Conservation (phyloP, 202 grass and related monocot species). For the Musa balbisiana region DNA sequence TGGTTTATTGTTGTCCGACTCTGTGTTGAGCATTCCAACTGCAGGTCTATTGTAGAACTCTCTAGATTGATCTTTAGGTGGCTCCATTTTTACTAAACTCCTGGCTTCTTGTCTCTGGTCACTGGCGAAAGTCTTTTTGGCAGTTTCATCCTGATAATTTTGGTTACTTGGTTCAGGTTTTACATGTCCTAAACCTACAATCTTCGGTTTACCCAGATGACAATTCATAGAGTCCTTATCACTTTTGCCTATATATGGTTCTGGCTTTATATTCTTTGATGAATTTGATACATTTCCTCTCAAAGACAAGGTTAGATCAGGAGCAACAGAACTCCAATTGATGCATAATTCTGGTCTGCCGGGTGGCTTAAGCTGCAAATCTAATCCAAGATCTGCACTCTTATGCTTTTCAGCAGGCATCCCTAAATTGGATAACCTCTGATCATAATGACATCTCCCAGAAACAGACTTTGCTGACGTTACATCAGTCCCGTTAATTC, state of each 20-base stretch:
- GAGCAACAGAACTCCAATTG: constrained; percentile 47
- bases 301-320: constrained; percentile 71
- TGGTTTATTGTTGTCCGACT: too few species aligned
- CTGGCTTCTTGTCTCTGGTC: constrained; percentile 11
- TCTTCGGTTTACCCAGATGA: too few species aligned
- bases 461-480: constrained; percentile 19
- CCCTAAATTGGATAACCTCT: too few species aligned
- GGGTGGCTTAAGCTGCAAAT: constrained; percentile 89
- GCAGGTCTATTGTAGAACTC: too few species aligned
- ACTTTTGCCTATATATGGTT: background rate
- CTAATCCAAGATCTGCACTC: constrained; percentile 57
- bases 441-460: too few species aligned
- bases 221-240: background rate
- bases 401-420: background rate
- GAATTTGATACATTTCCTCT: constrained; percentile 41
- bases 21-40: too few species aligned
- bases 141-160: constrained; percentile 21
- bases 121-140: constrained; percentile 23
- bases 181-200: constrained; percentile 17
- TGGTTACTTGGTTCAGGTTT: constrained; percentile 29
- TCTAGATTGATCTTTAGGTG: constrained; percentile 26
- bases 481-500: constrained; percentile 12
- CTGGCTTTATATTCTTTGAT: background rate
- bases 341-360: constrained; percentile 65
- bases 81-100: constrained; percentile 51